Percentiles rank a stretch among this genome's conserved stretches.
Evolutionary conservation across 2,329 filamentous ascomycete species (phyloP).

Genomic region (Cercospora citrullina): DNA sequence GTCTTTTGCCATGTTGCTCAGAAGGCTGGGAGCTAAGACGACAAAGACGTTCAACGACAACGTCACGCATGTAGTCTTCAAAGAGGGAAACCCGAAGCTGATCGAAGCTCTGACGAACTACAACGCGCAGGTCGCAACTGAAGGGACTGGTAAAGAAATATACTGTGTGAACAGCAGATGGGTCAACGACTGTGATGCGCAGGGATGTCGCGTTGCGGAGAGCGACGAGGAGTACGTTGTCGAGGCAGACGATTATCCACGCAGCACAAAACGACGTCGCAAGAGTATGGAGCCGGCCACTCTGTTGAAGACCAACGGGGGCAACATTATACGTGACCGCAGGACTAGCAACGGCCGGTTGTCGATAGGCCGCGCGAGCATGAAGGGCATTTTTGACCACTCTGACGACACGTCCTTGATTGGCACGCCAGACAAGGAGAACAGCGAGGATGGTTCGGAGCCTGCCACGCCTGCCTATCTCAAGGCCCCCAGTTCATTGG

Average conservation of each 20-base stretch:
- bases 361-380: slow-evolving; percentile 32
- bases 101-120: slow-evolving; percentile 37
- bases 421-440: slow-evolving; percentile 30
- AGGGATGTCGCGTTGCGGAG: slow-evolving; percentile 36
- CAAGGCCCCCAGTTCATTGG: slow-evolving; percentile 31
- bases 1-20: slow-evolving; percentile 38
- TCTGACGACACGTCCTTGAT: slow-evolving; percentile 1
- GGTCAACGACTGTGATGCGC: slow-evolving; percentile 40
- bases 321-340: slow-evolving; percentile 37
- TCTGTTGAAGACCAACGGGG: slow-evolving; percentile 35
- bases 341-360: slow-evolving; percentile 34
- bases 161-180: slow-evolving; percentile 42
- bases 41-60: slow-evolving; percentile 41
- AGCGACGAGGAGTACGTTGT: slow-evolving; percentile 37
- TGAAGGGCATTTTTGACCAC: slow-evolving; percentile 15
- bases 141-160: slow-evolving; percentile 30
- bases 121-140: slow-evolving; percentile 35
- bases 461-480: slow-evolving; percentile 37
- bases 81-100: slow-evolving; percentile 40
- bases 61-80: slow-evolving; percentile 42
- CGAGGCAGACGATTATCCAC: slow-evolving; percentile 37
- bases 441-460: slow-evolving; percentile 29
- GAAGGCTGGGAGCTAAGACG: slow-evolving; percentile 40
- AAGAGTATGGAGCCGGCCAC: slow-evolving; percentile 42
- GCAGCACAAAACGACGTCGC: slow-evolving; percentile 36